phyloP scores from a whole-genome alignment of 2,329 filamentous ascomycete species.

The Fusarium nelsonii region DNA sequence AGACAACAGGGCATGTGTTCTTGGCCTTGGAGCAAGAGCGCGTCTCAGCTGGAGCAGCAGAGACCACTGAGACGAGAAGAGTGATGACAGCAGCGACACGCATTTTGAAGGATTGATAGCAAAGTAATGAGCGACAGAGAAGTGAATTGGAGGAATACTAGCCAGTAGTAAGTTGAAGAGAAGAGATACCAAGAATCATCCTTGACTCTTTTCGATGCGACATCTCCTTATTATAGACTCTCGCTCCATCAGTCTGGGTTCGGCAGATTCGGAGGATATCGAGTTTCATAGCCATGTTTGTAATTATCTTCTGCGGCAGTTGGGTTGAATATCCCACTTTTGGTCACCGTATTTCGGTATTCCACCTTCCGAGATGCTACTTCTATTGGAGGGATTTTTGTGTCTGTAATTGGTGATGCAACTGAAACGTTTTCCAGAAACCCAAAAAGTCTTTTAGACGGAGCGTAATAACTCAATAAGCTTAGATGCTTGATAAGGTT shows the following conservation, averaged over 20 bases:
- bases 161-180: slow-evolving; percentile 34
- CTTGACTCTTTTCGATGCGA: not conserved
- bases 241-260: not conserved
- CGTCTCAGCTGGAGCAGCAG: slow-evolving; percentile 29
- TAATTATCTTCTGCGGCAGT: slow-evolving; percentile 17
- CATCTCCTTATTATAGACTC: slow-evolving; percentile 6
- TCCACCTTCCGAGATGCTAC: not conserved
- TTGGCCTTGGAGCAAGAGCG: slow-evolving; percentile 7
- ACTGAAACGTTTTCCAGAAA: slow-evolving; percentile 41
- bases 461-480: not conserved
- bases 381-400: slow-evolving; percentile 38
- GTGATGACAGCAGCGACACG: slow-evolving; percentile 30
- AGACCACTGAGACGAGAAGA: slow-evolving; percentile 35
- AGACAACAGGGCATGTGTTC: slow-evolving; percentile 52
- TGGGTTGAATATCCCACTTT: slow-evolving; percentile 18
- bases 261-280: slow-evolving; percentile 31
- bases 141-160: slow-evolving; percentile 40
- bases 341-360: not conserved
- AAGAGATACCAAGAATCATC: not conserved
- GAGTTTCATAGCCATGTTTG: slow-evolving; percentile 12
- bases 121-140: slow-evolving; percentile 17
- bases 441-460: slow-evolving; percentile 12
- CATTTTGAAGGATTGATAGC: slow-evolving; percentile 31
- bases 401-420: not conserved
- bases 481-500: slow-evolving; percentile 30